Base-by-base conservation (phyloP, 805 yeast species). In the Candida michaelii region DNA sequence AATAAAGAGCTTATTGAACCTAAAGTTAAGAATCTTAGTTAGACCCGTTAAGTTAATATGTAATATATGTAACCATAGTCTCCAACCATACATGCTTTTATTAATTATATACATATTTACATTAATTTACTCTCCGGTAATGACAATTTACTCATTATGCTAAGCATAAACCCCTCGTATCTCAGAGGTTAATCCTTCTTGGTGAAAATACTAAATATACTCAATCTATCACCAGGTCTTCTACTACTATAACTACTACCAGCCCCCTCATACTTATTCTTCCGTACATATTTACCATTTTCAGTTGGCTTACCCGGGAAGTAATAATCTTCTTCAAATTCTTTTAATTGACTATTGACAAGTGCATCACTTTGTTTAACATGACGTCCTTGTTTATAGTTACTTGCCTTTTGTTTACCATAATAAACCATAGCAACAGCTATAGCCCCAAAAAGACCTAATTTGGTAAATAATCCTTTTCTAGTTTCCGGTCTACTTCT, bases 231-330 rank as follows among this genome's bases (percentile, higher is more conserved):
- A 47, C 86, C 87, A 12, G 73, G 63, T 43, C 66, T 75, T 53
- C 86, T 70, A n/a, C 80, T 66, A 29, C 65, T 59, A 43, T 81
- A 82, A 36, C 86, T 76, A 42, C 66, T 66, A 0, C 88, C 87
- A 0, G 83, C 71, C 4, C 89, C 91, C 51, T 82, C 86, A 54
- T 74, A 85, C 52, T 76, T 80, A 40, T 83, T 77, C 48, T 80
- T 79, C 47, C 89, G 65, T 33, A 62, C 53, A 17, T 53, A 55
- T 5, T 59, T 56, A 1, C 64, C 66, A 12, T 63, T 58, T 9
- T 62, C 56, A 10, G 53, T 52, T 5, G 68, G 66, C 13, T 45
- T 40, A 1, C 86, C 86, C 1, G 85, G 85, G 48, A 73, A 72
- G 35, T 60, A 60, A 1, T 76, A 43, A 3, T 46, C 47, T 19